These are phyloP conservation scores for Penicillium flavigenum DNA, from an alignment of 495 filamentous ascomycete genomes.

Conservation along the genomic window DNA sequence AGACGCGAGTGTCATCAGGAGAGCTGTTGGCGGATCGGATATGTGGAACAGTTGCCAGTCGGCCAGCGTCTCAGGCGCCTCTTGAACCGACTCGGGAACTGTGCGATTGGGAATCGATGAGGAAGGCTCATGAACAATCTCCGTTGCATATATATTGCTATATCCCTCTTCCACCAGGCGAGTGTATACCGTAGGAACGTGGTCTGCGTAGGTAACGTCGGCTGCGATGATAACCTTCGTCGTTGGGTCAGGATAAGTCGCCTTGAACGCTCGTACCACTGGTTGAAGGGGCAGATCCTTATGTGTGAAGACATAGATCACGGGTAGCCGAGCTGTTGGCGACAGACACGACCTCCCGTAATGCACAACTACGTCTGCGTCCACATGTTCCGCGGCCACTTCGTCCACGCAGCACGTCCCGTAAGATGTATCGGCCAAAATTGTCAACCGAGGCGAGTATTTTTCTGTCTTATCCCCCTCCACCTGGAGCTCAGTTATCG, in stretches of 20 bases:
- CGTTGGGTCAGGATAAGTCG: slow-evolving; percentile 60
- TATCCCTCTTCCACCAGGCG: slow-evolving; percentile 63
- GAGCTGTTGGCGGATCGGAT: slow-evolving; percentile 75
- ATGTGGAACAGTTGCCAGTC: slow-evolving; percentile 88
- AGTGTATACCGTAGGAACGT: slow-evolving; percentile 56
- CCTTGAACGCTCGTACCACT: slow-evolving; percentile 61
- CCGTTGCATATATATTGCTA: slow-evolving; percentile 63
- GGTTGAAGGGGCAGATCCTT: slow-evolving; percentile 59
- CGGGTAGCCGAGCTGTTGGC: slow-evolving; percentile 82
- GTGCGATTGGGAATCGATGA: slow-evolving; percentile 84
- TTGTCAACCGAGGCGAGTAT: slow-evolving; percentile 62
- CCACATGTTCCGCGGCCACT: slow-evolving; percentile 89
- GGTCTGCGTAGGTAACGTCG: slow-evolving; percentile 79
- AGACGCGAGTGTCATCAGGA: slow-evolving; percentile 84
- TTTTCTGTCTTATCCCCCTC: slow-evolving; percentile 28
- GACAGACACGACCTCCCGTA: slow-evolving; percentile 92
- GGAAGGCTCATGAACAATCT: slow-evolving; percentile 73
- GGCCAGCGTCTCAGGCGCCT: slow-evolving; percentile 52
- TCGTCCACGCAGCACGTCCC: slow-evolving; percentile 97
- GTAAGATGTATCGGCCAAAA: slow-evolving; percentile 95
- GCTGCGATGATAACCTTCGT: slow-evolving; percentile 79
- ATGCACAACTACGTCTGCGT: slow-evolving; percentile 90
- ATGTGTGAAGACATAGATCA: slow-evolving; percentile 87
- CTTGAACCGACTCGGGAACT: slow-evolving; percentile 52
- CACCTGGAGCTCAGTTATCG: slow-evolving; percentile 35